Evolutionary conservation across 768 basidiomycete genomes (phyloP).

Genomic region (Phaeotremella fagi): DNA sequence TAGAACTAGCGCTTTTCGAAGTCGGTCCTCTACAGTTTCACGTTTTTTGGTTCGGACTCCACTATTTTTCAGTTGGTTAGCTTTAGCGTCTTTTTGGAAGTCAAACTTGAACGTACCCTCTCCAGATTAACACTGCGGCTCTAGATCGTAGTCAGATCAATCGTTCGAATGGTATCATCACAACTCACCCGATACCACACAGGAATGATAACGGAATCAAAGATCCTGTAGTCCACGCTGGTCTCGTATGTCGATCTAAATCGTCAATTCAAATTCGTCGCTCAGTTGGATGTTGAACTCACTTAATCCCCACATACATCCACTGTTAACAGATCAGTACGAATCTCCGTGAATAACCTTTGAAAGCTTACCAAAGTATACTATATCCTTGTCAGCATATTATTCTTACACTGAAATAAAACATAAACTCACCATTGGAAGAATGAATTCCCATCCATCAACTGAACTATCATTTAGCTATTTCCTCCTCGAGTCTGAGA

Average conservation of each 20-base stretch:
- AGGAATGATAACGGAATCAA: slow-evolving; percentile 71
- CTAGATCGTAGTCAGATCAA: slow-evolving; percentile 6
- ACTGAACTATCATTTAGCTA: slow-evolving; percentile 7
- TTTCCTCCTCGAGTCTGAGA: background rate
- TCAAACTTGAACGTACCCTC: slow-evolving; percentile 53
- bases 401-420: background rate
- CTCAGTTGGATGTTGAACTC: slow-evolving; percentile 12
- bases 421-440: slow-evolving; percentile 58
- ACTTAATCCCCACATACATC: slow-evolving; percentile 71
- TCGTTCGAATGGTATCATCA: background rate
- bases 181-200: slow-evolving; percentile 59
- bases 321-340: slow-evolving; percentile 53
- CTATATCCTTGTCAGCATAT: slow-evolving; percentile 10
- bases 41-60: slow-evolving; percentile 42
- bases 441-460: slow-evolving; percentile 60
- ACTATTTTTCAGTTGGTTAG: too few relatives aligned
- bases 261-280: background rate
- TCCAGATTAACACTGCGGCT: slow-evolving; percentile 69
- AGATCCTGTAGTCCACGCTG: slow-evolving; percentile 53
- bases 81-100: too few relatives aligned
- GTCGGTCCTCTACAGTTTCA: slow-evolving; percentile 32
- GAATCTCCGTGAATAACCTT: background rate
- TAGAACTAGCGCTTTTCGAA: slow-evolving; percentile 40
- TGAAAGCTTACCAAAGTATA: slow-evolving; percentile 11
- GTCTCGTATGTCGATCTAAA: slow-evolving; percentile 40